Evolutionary conservation across 202 grass and related monocot species (phyloP).

Genomic region (Dendrocalamus latiflorus): DNA sequence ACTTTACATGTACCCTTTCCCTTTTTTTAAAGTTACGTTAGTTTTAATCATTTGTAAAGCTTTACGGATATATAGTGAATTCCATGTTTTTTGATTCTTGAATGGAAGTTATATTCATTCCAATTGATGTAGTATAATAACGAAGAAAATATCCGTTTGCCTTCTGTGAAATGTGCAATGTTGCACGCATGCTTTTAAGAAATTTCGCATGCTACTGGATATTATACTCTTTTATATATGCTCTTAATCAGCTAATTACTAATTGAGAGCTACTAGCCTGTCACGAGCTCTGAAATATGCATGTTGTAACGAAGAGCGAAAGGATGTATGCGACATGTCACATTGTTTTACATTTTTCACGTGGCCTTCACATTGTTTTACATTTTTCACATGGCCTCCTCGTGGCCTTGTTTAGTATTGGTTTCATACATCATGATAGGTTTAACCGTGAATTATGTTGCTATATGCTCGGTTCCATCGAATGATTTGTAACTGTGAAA

Average conservation of each 20-base stretch:
- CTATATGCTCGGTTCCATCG: background rate
- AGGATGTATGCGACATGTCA: background rate
- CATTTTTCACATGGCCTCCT: no score
- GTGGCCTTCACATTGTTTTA: no score
- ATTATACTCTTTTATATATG: no score
- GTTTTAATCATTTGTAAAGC: slow-evolving; percentile 31
- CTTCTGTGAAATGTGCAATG: background rate
- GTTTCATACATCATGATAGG: background rate
- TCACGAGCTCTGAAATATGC: background rate
- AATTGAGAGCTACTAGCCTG: no score
- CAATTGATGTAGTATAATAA: background rate
- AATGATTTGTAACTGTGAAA: background rate
- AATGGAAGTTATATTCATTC: slow-evolving; percentile 19
- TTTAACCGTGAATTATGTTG: background rate
- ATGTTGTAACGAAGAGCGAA: background rate
- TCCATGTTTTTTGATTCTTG: background rate
- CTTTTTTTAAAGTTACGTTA: slow-evolving; percentile 26
- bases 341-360: no score
- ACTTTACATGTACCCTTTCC: background rate
- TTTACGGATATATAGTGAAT: slow-evolving; percentile 6
- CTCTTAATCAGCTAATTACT: no score
- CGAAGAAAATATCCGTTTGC: background rate
- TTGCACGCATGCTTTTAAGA: background rate
- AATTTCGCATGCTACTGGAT: no score
- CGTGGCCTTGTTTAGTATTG: background rate